Evolutionary conservation across 139 green algal species (phyloP), one percentile per base, ranked within the genome.

Genomic region (Tetraselmis striata): DNA sequence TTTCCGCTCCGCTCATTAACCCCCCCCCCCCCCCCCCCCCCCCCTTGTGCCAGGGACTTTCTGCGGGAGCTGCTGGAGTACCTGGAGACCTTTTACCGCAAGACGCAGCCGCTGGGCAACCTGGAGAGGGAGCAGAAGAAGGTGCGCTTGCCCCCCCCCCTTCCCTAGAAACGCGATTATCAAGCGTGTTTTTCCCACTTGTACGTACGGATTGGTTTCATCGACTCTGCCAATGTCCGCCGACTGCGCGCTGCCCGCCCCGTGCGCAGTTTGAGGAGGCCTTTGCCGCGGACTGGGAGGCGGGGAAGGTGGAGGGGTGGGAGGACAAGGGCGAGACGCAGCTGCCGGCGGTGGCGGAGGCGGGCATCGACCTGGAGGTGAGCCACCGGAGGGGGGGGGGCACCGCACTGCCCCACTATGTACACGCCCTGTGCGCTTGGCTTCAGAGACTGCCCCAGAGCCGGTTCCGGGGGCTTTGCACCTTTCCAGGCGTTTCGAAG

Each of bases 81-180:
- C 86, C 89, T 99, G 29, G 76, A 87, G 74, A 88, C 76, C 11
- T 99, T 99, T 84, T 93, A 98, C 77, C 83, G 92, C 59, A 90
- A 95, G 45, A 97, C 94, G 1, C 92, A 97, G 85, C 97, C 97
- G 23, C 89, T 99, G 88, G 84, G 79, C 27, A 86, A 92, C 79
- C 83, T 95, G 76, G 78, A 84, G 58, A 87, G 84, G 79, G 88
- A 91, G 59, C 82, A 91, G 31, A 75, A 77, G 1, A 93, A 89
- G 82, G 83, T 93, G 77, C 74, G 25, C 74, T 28, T 18, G n/a
- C n/a, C n/a, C 22, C 22, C 58, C 22, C 22, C 18, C 58, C 58
- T n/a, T 18, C 22, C 58, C 58, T n/a, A 75, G 58, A 23, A 75
- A 23, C 58, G 58, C 58, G n/a, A n/a, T n/a, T n/a, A n/a, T n/a